These are phyloP conservation scores for Talaromyces sp. DNA, from an alignment of 2,329 filamentous ascomycete species.

Conservation along the genomic window DNA sequence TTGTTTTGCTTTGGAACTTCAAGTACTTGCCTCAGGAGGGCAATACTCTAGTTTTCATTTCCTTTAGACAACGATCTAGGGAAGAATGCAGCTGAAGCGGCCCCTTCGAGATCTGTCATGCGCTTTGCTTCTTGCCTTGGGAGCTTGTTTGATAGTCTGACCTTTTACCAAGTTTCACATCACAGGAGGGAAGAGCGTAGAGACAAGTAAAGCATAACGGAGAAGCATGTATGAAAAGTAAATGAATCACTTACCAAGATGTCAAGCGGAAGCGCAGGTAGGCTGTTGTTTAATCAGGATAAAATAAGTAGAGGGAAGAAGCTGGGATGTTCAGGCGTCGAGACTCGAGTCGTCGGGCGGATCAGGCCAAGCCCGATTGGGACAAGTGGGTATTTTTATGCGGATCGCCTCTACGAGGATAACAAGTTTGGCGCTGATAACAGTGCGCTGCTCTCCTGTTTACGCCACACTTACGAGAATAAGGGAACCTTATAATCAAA, in stretches of 20 bases:
- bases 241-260: neutral
- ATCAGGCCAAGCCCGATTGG: neutral
- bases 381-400: neutral
- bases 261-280: neutral
- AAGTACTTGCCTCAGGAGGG: neutral
- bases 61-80: neutral
- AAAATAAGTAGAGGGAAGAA: neutral
- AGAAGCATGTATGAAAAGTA: neutral
- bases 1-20: neutral
- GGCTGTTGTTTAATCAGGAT: neutral
- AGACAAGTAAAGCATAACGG: neutral
- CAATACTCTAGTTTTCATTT: neutral
- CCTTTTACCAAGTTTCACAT: constrained; percentile 43
- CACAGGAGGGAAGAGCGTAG: constrained; percentile 31
- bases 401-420: neutral
- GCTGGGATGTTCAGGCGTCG: neutral
- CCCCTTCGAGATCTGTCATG: constrained; percentile 8
- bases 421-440: neutral
- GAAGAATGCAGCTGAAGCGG: neutral
- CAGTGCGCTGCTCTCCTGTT: neutral
- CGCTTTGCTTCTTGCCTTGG: neutral
- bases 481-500: neutral
- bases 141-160: constrained; percentile 29
- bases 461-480: neutral
- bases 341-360: neutral